Evolutionary conservation across 768 basidiomycete species (phyloP).

Genomic region (Boletus barrowsii): DNA sequence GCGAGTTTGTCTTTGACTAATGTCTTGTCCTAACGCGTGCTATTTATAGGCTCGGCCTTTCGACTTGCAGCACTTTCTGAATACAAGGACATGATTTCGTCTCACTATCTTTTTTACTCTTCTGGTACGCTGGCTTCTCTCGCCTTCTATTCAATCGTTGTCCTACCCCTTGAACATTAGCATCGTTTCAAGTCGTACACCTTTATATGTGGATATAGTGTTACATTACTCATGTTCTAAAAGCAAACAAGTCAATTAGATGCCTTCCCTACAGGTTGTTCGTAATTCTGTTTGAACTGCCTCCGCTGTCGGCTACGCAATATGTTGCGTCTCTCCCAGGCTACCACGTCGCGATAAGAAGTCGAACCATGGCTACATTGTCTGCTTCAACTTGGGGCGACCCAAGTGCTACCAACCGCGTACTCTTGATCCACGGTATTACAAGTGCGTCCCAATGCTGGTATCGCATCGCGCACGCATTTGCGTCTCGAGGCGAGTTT

Average conservation of each 20-base stretch:
- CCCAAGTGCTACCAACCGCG: constrained; percentile 14
- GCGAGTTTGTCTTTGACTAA: constrained; percentile 24
- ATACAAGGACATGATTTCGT: constrained; percentile 40
- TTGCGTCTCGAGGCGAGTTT: constrained; percentile 17
- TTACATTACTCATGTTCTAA: constrained; percentile 30
- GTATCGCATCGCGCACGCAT: constrained; percentile 11
- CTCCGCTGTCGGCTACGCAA: background rate
- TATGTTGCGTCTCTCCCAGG: background rate
- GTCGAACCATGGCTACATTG: background rate
- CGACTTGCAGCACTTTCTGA: constrained; percentile 52
- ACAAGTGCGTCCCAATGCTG: constrained; percentile 12
- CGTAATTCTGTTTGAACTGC: background rate
- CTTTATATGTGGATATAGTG: constrained; percentile 15
- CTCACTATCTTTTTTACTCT: background rate
- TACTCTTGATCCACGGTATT: constrained; percentile 22
- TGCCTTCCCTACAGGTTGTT: background rate
- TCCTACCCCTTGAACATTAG: constrained; percentile 11
- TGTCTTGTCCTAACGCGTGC: background rate
- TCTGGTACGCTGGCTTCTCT: background rate
- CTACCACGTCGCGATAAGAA: background rate
- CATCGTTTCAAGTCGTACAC: constrained; percentile 13
- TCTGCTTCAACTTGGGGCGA: constrained; percentile 17
- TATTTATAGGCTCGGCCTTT: constrained; percentile 45
- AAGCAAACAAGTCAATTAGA: constrained; percentile 6
- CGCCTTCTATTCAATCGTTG: background rate